These are phyloP conservation scores for Clohesyomyces aquaticus DNA, from an alignment of 495 filamentous ascomycete species.

Conservation along the genomic window DNA sequence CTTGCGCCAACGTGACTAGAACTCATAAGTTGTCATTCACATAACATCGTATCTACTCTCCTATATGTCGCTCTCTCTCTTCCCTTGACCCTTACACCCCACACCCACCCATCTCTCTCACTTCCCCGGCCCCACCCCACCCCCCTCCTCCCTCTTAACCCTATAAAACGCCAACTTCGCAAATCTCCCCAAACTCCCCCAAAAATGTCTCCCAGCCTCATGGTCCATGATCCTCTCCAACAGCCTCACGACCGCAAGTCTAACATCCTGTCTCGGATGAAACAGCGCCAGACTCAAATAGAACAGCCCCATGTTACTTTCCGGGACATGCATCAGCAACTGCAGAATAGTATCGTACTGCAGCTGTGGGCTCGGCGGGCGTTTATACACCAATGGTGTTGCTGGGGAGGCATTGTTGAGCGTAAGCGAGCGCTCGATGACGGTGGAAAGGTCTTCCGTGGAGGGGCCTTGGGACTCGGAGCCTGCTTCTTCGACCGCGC, in stretches of 20 bases:
- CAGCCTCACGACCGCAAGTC: constrained; percentile 75
- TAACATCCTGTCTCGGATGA: constrained; percentile 79
- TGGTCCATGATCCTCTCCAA: constrained; percentile 82
- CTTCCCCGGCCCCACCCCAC: too few relatives aligned
- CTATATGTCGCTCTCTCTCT: too few relatives aligned
- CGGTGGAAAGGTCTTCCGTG: constrained; percentile 20
- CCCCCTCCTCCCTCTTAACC: constrained; percentile 46
- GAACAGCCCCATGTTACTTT: constrained; percentile 87
- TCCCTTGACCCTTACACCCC: too few relatives aligned
- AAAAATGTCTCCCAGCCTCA: constrained; percentile 92
- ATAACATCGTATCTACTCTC: too few relatives aligned
- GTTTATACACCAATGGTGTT: background rate
- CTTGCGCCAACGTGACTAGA: too few relatives aligned
- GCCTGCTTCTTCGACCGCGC: constrained; percentile 65
- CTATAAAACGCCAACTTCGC: constrained; percentile 69
- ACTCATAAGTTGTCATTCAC: too few relatives aligned
- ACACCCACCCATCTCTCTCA: too few relatives aligned
- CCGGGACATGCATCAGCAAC: constrained; percentile 81
- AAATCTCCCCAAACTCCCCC: constrained; percentile 82
- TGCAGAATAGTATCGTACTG: constrained; percentile 85
- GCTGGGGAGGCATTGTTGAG: background rate
- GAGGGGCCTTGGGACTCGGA: constrained; percentile 21
- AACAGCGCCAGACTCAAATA: constrained; percentile 92
- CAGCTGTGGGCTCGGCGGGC: constrained; percentile 24
- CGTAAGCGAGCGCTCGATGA: constrained; percentile 10